A percentile compares a stretch with the other conserved stretches of the same genome.
phyloP scores from a whole-genome alignment of 2,329 filamentous ascomycete species.

The Conoideocrella luteorostrata region DNA sequence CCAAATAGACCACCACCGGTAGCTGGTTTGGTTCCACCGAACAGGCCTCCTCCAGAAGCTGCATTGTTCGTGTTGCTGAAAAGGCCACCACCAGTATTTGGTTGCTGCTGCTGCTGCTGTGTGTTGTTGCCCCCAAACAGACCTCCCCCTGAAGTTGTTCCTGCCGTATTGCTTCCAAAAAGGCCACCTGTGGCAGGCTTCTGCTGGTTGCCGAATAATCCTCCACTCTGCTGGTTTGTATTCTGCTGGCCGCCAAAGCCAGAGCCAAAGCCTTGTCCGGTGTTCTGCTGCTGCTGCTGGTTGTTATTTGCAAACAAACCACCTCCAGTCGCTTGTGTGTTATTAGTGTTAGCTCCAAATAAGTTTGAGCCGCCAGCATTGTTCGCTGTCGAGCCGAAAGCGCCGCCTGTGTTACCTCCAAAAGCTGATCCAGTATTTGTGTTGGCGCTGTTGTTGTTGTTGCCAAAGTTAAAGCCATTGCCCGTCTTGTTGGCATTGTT shows the following conservation, averaged over 20 bases:
- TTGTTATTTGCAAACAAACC: slow-evolving; percentile 39
- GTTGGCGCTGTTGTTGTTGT: slow-evolving; percentile 25
- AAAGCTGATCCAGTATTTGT: slow-evolving; percentile 17
- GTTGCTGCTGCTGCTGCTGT: slow-evolving; percentile 41
- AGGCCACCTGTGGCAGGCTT: slow-evolving; percentile 28
- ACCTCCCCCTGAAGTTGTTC: slow-evolving; percentile 29
- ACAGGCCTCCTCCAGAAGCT: slow-evolving; percentile 29
- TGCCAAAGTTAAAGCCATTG: slow-evolving; percentile 36
- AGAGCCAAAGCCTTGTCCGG: slow-evolving; percentile 20
- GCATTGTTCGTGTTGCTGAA: slow-evolving; percentile 25
- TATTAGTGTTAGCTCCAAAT: slow-evolving; percentile 31
- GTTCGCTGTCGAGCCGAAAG: slow-evolving; percentile 28
- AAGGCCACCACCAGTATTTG: slow-evolving; percentile 24
- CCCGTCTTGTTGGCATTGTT: slow-evolving; percentile 29
- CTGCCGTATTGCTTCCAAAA: slow-evolving; percentile 26
- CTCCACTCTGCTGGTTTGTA: slow-evolving; percentile 25
- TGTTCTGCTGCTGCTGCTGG: slow-evolving; percentile 20
- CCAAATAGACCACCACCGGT: slow-evolving; percentile 36
- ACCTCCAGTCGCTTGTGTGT: slow-evolving; percentile 29
- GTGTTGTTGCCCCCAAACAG: slow-evolving; percentile 38
- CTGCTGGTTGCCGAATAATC: slow-evolving; percentile 41
- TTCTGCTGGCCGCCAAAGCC: slow-evolving; percentile 30
- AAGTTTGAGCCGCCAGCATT: slow-evolving; percentile 26
- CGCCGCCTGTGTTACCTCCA: slow-evolving; percentile 17
- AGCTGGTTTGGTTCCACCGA: slow-evolving; percentile 29